Conservation (phyloP, 495 filamentous ascomycete species). For the Chaetomium fimeti region DNA sequence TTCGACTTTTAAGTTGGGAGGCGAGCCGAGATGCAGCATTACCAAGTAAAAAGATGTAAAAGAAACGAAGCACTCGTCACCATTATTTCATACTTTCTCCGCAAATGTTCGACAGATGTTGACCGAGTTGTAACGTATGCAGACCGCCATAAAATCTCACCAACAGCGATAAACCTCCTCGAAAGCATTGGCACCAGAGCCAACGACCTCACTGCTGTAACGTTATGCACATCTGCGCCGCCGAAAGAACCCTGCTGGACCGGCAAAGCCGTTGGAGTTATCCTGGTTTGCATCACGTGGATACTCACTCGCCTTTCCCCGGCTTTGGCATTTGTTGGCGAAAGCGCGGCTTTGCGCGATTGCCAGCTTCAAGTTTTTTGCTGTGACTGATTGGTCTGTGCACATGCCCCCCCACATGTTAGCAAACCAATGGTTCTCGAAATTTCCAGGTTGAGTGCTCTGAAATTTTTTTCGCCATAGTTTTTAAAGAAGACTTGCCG, state of each 20-base stretch:
- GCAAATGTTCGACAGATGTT: background rate
- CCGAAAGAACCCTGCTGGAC: background rate
- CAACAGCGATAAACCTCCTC: background rate
- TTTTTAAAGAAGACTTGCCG: conserved; percentile 27
- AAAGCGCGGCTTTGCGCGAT: conserved; percentile 3
- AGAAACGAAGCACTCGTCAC: background rate
- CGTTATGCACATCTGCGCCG: background rate
- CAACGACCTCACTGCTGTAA: background rate
- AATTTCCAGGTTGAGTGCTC: conserved; percentile 36
- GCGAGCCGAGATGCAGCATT: background rate
- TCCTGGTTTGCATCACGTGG: conserved; percentile 4
- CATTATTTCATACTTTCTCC: background rate
- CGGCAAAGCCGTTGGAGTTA: background rate
- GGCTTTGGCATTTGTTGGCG: conserved; percentile 1
- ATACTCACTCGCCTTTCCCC: background rate
- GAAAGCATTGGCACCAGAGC: background rate
- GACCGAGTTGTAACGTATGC: background rate
- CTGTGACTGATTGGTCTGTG: conserved; percentile 24
- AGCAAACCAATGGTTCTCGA: conserved; percentile 29
- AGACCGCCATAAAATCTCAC: background rate
- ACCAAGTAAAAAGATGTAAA: background rate
- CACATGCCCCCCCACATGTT: conserved; percentile 19
- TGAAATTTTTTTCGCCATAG: conserved; percentile 44
- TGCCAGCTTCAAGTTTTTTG: background rate
- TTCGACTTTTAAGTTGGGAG: background rate